These are phyloP conservation scores for Ogataea parapolymorpha DNA, from an alignment of 805 yeast species.

Conservation along the genomic window DNA sequence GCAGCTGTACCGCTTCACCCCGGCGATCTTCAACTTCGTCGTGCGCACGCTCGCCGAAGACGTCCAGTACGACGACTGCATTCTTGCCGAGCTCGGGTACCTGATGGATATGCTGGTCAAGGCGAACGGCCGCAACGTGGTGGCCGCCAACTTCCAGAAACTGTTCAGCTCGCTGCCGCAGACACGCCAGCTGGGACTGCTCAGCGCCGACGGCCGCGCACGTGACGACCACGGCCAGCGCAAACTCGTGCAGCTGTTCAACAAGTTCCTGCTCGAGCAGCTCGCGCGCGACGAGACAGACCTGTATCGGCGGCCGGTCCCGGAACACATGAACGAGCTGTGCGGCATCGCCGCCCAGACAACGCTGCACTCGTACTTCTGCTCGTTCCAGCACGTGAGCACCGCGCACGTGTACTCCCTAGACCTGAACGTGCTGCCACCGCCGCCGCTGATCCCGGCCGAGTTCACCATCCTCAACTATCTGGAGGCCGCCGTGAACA, in stretches of 20 bases:
- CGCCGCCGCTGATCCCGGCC: conserved; percentile 32
- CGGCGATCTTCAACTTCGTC: conserved; percentile 66
- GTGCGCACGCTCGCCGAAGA: conserved; percentile 54
- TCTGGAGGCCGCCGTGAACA: conserved; percentile 60
- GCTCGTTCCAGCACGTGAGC: conserved; percentile 37
- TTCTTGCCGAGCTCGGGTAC: conserved; percentile 82
- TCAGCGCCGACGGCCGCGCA: conserved; percentile 47
- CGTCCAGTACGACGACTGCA: conserved; percentile 43
- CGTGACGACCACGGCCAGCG: conserved; percentile 44
- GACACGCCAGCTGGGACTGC: conserved; percentile 50
- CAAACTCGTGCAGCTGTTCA: conserved; percentile 49
- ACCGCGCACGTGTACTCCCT: conserved; percentile 37
- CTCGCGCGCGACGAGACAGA: conserved; percentile 47
- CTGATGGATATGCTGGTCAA: conserved; percentile 87
- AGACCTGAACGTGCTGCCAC: conserved; percentile 37
- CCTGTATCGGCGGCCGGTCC: conserved; percentile 23
- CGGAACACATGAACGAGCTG: conserved; percentile 26
- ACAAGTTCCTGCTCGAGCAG: conserved; percentile 53
- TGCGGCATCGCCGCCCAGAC: conserved; percentile 45
- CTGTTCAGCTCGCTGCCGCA: conserved; percentile 46
- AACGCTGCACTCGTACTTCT: conserved; percentile 38
- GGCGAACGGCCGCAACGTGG: conserved; percentile 74
- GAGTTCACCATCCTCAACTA: conserved; percentile 48
- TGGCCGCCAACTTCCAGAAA: conserved; percentile 74
- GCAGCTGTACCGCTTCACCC: conserved; percentile 75